Percentiles rank a stretch among this genome's conserved stretches.
These are phyloP conservation scores for Clonostachys chloroleuca DNA, from an alignment of 2,329 filamentous ascomycete genomes.

Conservation along the genomic window DNA sequence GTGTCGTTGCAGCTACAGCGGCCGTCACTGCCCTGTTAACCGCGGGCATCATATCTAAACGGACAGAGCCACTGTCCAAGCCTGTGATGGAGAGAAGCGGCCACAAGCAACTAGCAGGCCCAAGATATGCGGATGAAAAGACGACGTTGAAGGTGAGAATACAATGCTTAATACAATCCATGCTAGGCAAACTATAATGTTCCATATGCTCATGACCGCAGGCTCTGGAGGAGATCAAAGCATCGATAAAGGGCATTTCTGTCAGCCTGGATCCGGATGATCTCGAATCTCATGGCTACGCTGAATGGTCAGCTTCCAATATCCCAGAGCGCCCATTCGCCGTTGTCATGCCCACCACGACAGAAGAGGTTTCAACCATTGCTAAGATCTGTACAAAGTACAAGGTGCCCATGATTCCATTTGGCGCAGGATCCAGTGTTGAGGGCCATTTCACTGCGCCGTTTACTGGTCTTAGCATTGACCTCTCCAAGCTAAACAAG, in stretches of 20 bases:
- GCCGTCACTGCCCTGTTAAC: too few relatives aligned
- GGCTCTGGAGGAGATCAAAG: slow-evolving; percentile 52
- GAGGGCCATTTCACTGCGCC: slow-evolving; percentile 89
- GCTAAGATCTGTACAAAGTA: slow-evolving; percentile 71
- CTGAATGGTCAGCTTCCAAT: slow-evolving; percentile 61
- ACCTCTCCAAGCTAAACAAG: slow-evolving; percentile 71
- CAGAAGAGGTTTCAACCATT: slow-evolving; percentile 53
- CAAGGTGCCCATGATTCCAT: slow-evolving; percentile 79
- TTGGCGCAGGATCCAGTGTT: slow-evolving; percentile 79
- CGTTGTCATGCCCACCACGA: slow-evolving; percentile 58
- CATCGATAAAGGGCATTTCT: slow-evolving; percentile 32
- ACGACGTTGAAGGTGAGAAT: too few relatives aligned
- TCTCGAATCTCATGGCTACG: slow-evolving; percentile 58
- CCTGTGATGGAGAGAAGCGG: too few relatives aligned
- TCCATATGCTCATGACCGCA: slow-evolving; percentile 12
- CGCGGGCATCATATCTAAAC: too few relatives aligned
- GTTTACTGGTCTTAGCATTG: slow-evolving; percentile 73
- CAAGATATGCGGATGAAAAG: too few relatives aligned
- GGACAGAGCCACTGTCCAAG: too few relatives aligned
- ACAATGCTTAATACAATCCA: too few relatives aligned
- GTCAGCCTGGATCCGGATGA: slow-evolving; percentile 61
- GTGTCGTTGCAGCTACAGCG: too few relatives aligned
- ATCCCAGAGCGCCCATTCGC: slow-evolving; percentile 56
- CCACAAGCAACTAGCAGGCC: too few relatives aligned
- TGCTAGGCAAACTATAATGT: too few relatives aligned